A percentile compares a stretch with the other conserved stretches of the same genome.
Evolutionary conservation across 768 basidiomycete species (phyloP).

Genomic region (Suillus clintonianus): DNA sequence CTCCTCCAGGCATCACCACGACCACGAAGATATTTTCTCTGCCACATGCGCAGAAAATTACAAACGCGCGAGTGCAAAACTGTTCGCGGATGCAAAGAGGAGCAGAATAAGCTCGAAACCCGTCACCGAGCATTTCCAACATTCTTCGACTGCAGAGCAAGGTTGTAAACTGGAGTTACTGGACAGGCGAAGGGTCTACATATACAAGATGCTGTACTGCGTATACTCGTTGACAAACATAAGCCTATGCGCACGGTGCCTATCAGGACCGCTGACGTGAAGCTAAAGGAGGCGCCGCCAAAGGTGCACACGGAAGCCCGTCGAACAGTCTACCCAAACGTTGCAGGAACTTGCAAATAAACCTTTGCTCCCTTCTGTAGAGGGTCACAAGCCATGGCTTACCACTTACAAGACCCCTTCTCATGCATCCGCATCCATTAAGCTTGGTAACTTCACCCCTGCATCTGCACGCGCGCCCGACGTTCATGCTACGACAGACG

Average conservation of each 20-base stretch:
- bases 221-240: conserved; percentile 88
- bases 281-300: conserved; percentile 53
- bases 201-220: conserved; percentile 68
- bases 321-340: conserved; percentile 1
- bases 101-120: conserved; percentile 31
- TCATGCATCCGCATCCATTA: conserved; percentile 54
- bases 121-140: conserved; percentile 15
- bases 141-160: conserved; percentile 41
- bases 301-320: conserved; percentile 27
- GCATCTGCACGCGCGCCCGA: conserved; percentile 15
- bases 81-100: conserved; percentile 64
- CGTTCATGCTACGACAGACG: conserved; percentile 30
- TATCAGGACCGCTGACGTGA: conserved; percentile 65
- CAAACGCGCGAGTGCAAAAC: conserved; percentile 53
- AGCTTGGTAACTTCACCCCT: conserved; percentile 47
- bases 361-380: conserved; percentile 54
- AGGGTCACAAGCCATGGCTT: conserved; percentile 69
- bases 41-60: conserved; percentile 12
- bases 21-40: not conserved
- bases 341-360: conserved; percentile 35
- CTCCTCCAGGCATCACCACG: not conserved
- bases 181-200: conserved; percentile 79
- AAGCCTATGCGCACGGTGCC: conserved; percentile 71
- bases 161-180: conserved; percentile 68
- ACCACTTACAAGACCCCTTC: conserved; percentile 65